These are phyloP conservation scores for Metarhizium brunneum DNA, from an alignment of 2,329 filamentous ascomycete species.

Conservation along the genomic window DNA sequence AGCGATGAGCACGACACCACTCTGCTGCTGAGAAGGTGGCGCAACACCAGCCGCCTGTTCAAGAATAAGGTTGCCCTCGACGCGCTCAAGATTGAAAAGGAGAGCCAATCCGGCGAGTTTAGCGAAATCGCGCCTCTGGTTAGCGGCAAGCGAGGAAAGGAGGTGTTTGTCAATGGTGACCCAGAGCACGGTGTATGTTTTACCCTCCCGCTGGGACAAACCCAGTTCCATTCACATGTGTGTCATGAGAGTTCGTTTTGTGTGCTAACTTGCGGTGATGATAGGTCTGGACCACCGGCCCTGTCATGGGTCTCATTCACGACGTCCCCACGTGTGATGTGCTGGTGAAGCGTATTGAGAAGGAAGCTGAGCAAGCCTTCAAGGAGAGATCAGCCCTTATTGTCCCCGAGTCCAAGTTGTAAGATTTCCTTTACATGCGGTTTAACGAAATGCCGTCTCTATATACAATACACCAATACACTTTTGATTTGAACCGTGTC, in stretches of 20 bases:
- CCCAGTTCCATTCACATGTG: too few relatives aligned
- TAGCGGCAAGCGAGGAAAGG: constrained; percentile 78
- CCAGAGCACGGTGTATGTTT: constrained; percentile 73
- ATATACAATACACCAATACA: neutral
- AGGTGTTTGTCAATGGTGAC: constrained; percentile 91
- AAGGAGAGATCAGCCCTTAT: constrained; percentile 49
- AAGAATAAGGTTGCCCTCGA: constrained; percentile 80
- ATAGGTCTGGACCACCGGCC: constrained; percentile 92
- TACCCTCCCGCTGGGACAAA: neutral
- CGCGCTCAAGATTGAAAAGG: constrained; percentile 73
- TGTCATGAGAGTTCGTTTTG: too few relatives aligned
- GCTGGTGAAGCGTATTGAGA: constrained; percentile 64
- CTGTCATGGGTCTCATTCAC: constrained; percentile 84
- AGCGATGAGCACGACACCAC: constrained; percentile 87
- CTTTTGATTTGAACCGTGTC: neutral
- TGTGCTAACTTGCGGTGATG: constrained; percentile 9
- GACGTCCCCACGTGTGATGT: constrained; percentile 70
- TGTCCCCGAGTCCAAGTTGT: constrained; percentile 50
- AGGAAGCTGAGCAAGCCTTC: constrained; percentile 61
- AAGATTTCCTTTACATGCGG: constrained; percentile 6
- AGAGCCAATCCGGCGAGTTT: constrained; percentile 80
- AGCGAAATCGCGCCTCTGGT: constrained; percentile 79
- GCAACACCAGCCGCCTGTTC: constrained; percentile 82
- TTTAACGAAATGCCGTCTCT: neutral
- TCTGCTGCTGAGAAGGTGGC: constrained; percentile 81